phyloP scores from a whole-genome alignment of 345 rosid species.

The Eucalyptus pauciflora region DNA sequence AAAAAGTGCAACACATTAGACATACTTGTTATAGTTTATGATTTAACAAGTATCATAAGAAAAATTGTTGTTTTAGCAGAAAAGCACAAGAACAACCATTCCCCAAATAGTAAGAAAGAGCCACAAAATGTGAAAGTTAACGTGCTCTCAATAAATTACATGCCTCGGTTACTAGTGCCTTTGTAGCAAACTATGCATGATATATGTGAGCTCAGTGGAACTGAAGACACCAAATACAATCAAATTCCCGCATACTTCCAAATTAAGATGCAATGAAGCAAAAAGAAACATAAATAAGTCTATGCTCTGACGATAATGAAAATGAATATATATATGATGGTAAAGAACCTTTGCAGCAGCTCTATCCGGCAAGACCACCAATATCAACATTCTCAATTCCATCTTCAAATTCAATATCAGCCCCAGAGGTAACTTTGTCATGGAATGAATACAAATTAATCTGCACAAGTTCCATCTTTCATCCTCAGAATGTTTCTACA shows the following conservation, averaged over 20 bases:
- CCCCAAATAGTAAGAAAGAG: neutral
- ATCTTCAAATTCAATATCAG: constrained; percentile 63
- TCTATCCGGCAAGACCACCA: constrained; percentile 95
- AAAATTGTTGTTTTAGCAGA: neutral
- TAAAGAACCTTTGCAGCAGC: constrained; percentile 86
- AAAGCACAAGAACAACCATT: neutral
- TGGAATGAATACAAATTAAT: no score
- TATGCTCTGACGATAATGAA: neutral
- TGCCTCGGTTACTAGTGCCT: neutral
- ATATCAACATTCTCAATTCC: constrained; percentile 93
- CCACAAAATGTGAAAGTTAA: neutral
- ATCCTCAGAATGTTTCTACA: no score
- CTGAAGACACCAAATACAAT: neutral
- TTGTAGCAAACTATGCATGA: neutral
- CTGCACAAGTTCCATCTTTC: no score
- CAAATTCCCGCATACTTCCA: neutral
- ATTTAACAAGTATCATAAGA: neutral
- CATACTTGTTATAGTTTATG: neutral
- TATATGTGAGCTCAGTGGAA: neutral
- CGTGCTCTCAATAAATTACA: neutral
- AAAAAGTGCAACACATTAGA: neutral
- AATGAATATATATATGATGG: neutral
- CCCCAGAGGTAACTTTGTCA: constrained; percentile 48
- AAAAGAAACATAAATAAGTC: neutral
- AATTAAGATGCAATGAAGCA: neutral